Evolutionary conservation across 2,329 filamentous ascomycete genomes (phyloP).

Genomic region (Seiridium unicorne): DNA sequence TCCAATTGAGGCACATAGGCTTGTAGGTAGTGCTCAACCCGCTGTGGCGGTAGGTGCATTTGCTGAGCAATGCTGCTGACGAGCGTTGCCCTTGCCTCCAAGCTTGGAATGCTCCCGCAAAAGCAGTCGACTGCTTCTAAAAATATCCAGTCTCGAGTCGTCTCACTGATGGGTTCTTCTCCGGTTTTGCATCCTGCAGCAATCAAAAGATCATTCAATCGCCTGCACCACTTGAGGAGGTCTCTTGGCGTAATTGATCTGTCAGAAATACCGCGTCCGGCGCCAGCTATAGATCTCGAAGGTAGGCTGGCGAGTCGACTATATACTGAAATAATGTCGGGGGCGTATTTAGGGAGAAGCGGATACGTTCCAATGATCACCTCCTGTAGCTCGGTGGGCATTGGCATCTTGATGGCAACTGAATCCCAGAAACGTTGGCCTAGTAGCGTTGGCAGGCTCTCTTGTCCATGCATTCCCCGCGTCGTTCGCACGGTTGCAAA

Average conservation of each 20-base stretch:
- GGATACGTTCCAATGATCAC: constrained; percentile 73
- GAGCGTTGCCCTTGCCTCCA: constrained; percentile 56
- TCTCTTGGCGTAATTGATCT: constrained; percentile 61
- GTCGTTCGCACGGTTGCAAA: constrained; percentile 87
- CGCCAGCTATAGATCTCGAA: constrained; percentile 26
- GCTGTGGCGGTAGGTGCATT: constrained; percentile 81
- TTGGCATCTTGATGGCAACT: constrained; percentile 66
- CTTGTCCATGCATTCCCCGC: constrained; percentile 63
- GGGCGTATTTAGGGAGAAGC: constrained; percentile 60
- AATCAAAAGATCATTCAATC: constrained; percentile 66
- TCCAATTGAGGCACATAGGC: constrained; percentile 71
- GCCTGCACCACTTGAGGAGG: constrained; percentile 86
- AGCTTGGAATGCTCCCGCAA: constrained; percentile 73
- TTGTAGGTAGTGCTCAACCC: constrained; percentile 73
- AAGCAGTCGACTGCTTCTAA: constrained; percentile 94
- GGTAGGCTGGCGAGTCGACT: constrained; percentile 48
- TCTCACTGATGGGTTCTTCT: constrained; percentile 70
- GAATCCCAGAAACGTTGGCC: constrained; percentile 84
- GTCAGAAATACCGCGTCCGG: constrained; percentile 35
- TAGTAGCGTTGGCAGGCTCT: constrained; percentile 71
- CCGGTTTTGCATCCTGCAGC: constrained; percentile 62
- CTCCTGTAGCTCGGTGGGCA: constrained; percentile 67
- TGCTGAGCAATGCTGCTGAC: constrained; percentile 76
- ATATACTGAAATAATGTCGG: constrained; percentile 60
- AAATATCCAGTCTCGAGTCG: constrained; percentile 78